Percentiles rank a stretch among this genome's conserved stretches.
phyloP scores from a whole-genome alignment of 208 protist genomes.

The Herpetomonas samuelpessoai region DNA sequence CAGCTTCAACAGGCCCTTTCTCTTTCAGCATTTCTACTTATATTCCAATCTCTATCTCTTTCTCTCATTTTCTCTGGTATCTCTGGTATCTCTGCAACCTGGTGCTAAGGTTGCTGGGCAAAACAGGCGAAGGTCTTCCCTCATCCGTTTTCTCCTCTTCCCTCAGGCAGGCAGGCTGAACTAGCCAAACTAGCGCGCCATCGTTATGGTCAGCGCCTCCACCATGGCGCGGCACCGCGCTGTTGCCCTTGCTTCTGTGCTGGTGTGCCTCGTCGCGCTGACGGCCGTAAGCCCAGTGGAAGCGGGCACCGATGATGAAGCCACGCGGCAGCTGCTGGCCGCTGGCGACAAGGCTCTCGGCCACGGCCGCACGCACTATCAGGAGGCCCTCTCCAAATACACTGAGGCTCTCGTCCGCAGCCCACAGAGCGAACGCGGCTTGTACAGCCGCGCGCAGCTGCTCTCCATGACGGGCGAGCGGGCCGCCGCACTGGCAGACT shows the following conservation, averaged over 20 bases:
- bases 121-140: not conserved
- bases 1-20: too few relatives aligned
- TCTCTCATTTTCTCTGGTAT: conserved; percentile 11
- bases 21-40: not conserved
- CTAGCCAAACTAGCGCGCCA: too few relatives aligned
- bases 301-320: conserved; percentile 28
- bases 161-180: too few relatives aligned
- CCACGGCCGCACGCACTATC: conserved; percentile 61
- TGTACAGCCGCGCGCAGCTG: conserved; percentile 81
- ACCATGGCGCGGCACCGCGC: too few relatives aligned
- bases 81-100: too few relatives aligned
- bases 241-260: too few relatives aligned
- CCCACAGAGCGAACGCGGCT: conserved; percentile 49
- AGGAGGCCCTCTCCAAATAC: conserved; percentile 85
- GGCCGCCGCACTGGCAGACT: conserved; percentile 39
- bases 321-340: conserved; percentile 37
- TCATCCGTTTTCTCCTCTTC: conserved; percentile 7
- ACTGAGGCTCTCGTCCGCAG: conserved; percentile 62
- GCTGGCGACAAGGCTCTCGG: conserved; percentile 70
- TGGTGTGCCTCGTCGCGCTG: not conserved
- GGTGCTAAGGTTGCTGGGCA: too few relatives aligned
- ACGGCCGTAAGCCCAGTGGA: not conserved
- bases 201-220: too few relatives aligned
- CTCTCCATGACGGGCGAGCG: conserved; percentile 59
- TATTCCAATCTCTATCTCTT: not conserved